Percentiles rank a stretch among this genome's conserved stretches.
These are phyloP conservation scores for Mikania micrantha DNA, from an alignment of 129 eudicot species.

Conservation along the genomic window DNA sequence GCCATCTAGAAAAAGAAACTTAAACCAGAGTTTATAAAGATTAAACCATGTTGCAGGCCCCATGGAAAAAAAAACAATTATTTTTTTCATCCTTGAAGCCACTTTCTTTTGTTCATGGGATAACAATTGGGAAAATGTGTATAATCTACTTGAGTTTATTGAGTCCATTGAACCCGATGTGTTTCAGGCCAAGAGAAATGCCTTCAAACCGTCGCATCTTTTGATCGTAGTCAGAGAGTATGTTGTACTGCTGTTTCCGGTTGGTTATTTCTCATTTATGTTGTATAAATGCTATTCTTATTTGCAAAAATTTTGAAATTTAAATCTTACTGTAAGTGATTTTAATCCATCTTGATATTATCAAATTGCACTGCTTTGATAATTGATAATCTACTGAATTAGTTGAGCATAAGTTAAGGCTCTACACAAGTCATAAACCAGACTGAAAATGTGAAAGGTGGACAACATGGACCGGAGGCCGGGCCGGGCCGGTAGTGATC, in stretches of 20 bases:
- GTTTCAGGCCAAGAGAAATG: slow-evolving; percentile 11
- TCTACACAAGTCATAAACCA: background rate
- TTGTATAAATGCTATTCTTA: slow-evolving; percentile 1
- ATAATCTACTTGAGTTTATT: slow-evolving; percentile 26
- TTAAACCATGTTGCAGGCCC: slow-evolving; percentile 16
- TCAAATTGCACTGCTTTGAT: background rate
- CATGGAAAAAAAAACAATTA: slow-evolving; percentile 2
- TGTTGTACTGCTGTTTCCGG: slow-evolving; percentile 21
- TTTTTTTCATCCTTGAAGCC: background rate
- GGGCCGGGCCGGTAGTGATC: too few relatives aligned
- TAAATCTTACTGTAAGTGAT: background rate
- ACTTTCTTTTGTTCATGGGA: slow-evolving; percentile 20
- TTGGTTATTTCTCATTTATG: background rate
- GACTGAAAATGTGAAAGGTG: too few relatives aligned
- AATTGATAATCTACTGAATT: background rate
- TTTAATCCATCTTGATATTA: background rate
- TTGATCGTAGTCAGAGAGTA: slow-evolving; percentile 14
- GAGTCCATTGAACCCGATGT: background rate
- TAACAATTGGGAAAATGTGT: slow-evolving; percentile 45
- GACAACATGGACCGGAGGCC: too few relatives aligned
- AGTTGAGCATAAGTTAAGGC: background rate
- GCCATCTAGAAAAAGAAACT: slow-evolving; percentile 29
- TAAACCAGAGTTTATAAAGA: background rate
- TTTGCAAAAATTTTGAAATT: background rate
- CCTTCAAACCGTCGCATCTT: background rate